Conservation (phyloP, 2,329 filamentous ascomycete species). For the Sarocladium oryzae region DNA sequence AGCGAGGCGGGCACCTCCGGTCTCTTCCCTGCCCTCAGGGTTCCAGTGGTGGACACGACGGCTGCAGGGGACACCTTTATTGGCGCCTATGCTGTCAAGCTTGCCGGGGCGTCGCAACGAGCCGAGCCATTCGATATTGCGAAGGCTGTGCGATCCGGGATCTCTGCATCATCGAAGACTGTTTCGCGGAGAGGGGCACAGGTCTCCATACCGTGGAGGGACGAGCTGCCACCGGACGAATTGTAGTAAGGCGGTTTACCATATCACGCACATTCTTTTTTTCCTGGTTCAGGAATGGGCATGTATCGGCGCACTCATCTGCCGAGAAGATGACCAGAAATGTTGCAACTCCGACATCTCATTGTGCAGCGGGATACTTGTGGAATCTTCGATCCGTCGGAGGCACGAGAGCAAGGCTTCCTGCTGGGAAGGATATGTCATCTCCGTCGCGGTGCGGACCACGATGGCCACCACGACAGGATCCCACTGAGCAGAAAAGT, state of each 20-base stretch:
- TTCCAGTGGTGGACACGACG: conserved; percentile 82
- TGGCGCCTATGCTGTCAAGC: conserved; percentile 80
- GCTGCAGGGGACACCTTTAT: conserved; percentile 94
- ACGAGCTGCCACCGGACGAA: conserved; percentile 5
- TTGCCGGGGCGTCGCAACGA: conserved; percentile 55
- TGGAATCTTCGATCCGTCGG: conserved; percentile 11
- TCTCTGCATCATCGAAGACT: conserved; percentile 15
- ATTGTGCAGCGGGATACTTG: conserved; percentile 14
- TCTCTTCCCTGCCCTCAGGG: conserved; percentile 58
- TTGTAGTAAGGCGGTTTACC: too few species aligned
- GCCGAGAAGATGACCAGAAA: conserved; percentile 8
- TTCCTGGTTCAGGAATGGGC: background rate
- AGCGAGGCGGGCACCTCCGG: conserved; percentile 35
- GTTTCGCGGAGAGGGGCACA: conserved; percentile 33
- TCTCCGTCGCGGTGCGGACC: conserved; percentile 18
- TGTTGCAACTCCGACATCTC: conserved; percentile 11
- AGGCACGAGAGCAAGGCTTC: conserved; percentile 16
- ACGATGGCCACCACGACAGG: conserved; percentile 22
- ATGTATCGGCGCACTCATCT: background rate
- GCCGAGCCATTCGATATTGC: conserved; percentile 44
- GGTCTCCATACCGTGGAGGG: conserved; percentile 22
- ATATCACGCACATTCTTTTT: too few species aligned
- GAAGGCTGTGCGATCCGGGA: conserved; percentile 3
- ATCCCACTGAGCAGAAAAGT: conserved; percentile 26
- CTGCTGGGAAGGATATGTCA: conserved; percentile 23